Conservation (phyloP, 2,329 filamentous ascomycete genomes). For the Helotiales sp. region DNA sequence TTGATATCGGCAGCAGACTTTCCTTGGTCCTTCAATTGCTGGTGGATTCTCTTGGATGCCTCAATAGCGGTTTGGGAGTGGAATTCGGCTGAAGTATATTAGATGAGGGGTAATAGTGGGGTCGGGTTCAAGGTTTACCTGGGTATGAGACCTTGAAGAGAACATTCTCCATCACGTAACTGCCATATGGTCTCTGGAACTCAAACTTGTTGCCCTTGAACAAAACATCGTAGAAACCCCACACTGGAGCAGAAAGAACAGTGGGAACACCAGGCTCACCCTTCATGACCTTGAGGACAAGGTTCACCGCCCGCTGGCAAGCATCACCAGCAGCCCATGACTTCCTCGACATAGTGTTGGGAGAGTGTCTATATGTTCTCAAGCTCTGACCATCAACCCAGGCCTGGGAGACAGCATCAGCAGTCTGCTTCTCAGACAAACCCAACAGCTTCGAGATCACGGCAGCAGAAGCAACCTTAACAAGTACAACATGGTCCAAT, state of each 20-base stretch:
- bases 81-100: slow-evolving; percentile 70
- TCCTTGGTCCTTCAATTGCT: slow-evolving; percentile 77
- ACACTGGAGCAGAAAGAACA: slow-evolving; percentile 86
- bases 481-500: slow-evolving; percentile 93
- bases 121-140: slow-evolving; percentile 56
- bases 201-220: slow-evolving; percentile 96
- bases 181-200: slow-evolving; percentile 95
- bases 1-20: slow-evolving; percentile 95
- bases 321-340: slow-evolving; percentile 98
- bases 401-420: slow-evolving; percentile 93
- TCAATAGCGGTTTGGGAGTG: slow-evolving; percentile 98
- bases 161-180: slow-evolving; percentile 99
- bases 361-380: slow-evolving; percentile 94
- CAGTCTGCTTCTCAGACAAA: slow-evolving; percentile 84
- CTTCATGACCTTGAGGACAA: slow-evolving; percentile 86
- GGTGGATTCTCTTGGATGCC: slow-evolving; percentile 84
- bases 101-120: slow-evolving; percentile 16
- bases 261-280: slow-evolving; percentile 91
- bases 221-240: slow-evolving; percentile 98
- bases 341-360: slow-evolving; percentile 99
- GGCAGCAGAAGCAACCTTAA: slow-evolving; percentile 94
- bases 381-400: slow-evolving; percentile 97
- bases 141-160: slow-evolving; percentile 99
- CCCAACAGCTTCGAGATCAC: slow-evolving; percentile 96
- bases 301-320: slow-evolving; percentile 91